Percentiles rank a stretch among this genome's conserved stretches.
phyloP scores from a whole-genome alignment of 2,329 filamentous ascomycete species.

The Colletotrichum paranaense region DNA sequence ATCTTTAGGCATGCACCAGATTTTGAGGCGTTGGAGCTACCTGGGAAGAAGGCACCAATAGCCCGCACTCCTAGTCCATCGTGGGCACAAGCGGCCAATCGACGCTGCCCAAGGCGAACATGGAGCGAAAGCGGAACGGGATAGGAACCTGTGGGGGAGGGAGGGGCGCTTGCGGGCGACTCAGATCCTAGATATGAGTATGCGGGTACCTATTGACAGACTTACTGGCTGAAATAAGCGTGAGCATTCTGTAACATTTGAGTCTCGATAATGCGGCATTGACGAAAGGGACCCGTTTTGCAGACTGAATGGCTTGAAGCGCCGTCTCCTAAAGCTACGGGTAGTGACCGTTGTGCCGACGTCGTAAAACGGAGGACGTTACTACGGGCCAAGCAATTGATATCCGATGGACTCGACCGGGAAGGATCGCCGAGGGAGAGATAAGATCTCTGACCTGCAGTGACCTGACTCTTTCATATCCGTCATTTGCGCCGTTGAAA shows the following conservation, averaged over 20 bases:
- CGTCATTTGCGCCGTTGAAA: constrained; percentile 1
- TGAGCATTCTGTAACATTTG: neutral
- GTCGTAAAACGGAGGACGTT: neutral
- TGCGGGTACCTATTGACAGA: neutral
- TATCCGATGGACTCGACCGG: neutral
- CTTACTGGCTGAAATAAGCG: neutral
- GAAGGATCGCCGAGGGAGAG: constrained; percentile 9
- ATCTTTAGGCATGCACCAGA: neutral
- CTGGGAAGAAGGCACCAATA: constrained; percentile 24
- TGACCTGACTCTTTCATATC: constrained; percentile 13
- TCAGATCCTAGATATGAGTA: constrained; percentile 12
- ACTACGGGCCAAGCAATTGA: neutral
- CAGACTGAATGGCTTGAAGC: neutral
- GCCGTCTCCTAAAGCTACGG: neutral
- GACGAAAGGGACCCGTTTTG: neutral
- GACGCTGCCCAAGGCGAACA: constrained; percentile 15
- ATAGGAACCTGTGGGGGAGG: neutral
- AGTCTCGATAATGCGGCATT: neutral
- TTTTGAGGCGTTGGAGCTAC: constrained; percentile 17
- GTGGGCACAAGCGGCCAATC: constrained; percentile 29
- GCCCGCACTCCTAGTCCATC: constrained; percentile 25
- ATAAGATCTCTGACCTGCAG: constrained; percentile 15
- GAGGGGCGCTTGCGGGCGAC: constrained; percentile 2
- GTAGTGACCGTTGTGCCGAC: neutral
- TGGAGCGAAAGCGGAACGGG: constrained; percentile 7